These are phyloP conservation scores for Fusarium luffae DNA, from an alignment of 2,329 filamentous ascomycete genomes.

Conservation along the genomic window DNA sequence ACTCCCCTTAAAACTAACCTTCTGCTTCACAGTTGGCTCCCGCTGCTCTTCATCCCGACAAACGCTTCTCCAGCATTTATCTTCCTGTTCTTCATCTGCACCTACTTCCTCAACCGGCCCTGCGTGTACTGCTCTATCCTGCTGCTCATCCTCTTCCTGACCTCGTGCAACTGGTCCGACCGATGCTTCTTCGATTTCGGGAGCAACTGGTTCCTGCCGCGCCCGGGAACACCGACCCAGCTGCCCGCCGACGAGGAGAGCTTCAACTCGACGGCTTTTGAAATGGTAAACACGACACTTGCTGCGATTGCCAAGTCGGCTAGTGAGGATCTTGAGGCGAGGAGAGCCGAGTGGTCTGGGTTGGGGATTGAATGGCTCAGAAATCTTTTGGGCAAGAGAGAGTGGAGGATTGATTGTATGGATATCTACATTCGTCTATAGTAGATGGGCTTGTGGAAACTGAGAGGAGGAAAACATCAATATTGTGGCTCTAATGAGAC, in stretches of 20 bases:
- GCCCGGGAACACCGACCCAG: slow-evolving; percentile 55
- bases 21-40: slow-evolving; percentile 75
- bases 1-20: slow-evolving; percentile 14
- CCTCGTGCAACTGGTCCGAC: slow-evolving; percentile 89
- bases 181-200: slow-evolving; percentile 92
- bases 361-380: slow-evolving; percentile 88
- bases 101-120: slow-evolving; percentile 94
- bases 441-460: neutral
- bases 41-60: slow-evolving; percentile 87
- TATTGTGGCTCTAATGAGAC: slow-evolving; percentile 8
- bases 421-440: slow-evolving; percentile 85
- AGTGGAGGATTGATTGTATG: slow-evolving; percentile 92
- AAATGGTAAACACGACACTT: slow-evolving; percentile 75
- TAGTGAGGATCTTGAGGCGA: slow-evolving; percentile 68
- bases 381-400: slow-evolving; percentile 80
- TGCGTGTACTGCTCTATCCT: slow-evolving; percentile 98
- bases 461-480: neutral
- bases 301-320: slow-evolving; percentile 74
- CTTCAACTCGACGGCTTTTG: slow-evolving; percentile 62
- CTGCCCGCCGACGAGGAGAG: slow-evolving; percentile 42
- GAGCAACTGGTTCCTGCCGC: slow-evolving; percentile 93
- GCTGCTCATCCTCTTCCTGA: slow-evolving; percentile 92
- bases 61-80: slow-evolving; percentile 88
- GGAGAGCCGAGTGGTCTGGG: slow-evolving; percentile 75
- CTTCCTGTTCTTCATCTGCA: slow-evolving; percentile 89